Percentiles rank a stretch among this genome's conserved stretches.
Conservation (phyloP, 2,329 filamentous ascomycete genomes). For the Aspergillus awamori region DNA sequence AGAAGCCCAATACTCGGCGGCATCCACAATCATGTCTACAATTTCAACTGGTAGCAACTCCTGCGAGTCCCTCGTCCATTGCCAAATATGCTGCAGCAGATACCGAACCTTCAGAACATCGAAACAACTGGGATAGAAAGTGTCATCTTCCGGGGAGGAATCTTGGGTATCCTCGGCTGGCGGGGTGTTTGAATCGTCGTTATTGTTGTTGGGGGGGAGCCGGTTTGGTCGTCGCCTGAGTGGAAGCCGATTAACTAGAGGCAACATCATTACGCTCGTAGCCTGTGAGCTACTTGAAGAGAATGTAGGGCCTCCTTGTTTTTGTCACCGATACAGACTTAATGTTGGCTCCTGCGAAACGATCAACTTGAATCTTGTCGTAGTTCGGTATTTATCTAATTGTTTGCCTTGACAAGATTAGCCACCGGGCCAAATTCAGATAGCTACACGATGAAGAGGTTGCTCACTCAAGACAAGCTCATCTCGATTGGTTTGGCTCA, state of each 20-base stretch:
- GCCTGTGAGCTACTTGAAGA: background rate
- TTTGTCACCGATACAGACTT: no score
- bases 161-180: background rate
- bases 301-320: background rate
- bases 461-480: background rate
- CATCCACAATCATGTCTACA: slow-evolving; percentile 44
- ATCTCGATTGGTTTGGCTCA: background rate
- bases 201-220: background rate
- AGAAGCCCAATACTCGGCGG: slow-evolving; percentile 41
- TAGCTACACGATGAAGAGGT: background rate
- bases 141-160: slow-evolving; percentile 1
- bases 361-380: no score
- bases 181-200: background rate
- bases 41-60: slow-evolving; percentile 39
- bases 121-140: slow-evolving; percentile 32
- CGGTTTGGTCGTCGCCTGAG: background rate
- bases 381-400: background rate
- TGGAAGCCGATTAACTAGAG: slow-evolving; percentile 1
- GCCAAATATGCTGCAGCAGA: slow-evolving; percentile 28
- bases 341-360: no score
- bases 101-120: slow-evolving; percentile 40
- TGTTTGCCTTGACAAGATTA: background rate
- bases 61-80: slow-evolving; percentile 25
- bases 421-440: background rate
- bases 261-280: slow-evolving; percentile 2